These are phyloP conservation scores for Paramecium caudatum DNA, from an alignment of 73 alveolate genomes.

Conservation along the genomic window DNA sequence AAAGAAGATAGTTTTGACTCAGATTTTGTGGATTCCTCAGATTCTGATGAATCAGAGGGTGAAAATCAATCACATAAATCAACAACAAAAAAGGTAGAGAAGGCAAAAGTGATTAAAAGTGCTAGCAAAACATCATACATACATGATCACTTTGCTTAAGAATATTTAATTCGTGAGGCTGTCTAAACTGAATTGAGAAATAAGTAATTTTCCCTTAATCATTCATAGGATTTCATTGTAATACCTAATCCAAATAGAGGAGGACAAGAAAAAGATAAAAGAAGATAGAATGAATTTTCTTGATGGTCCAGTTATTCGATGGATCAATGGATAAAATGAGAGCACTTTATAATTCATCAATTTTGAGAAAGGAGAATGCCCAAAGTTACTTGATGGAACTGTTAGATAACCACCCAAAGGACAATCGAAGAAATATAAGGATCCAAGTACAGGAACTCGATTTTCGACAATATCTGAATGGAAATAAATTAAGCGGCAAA, in stretches of 20 bases:
- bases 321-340: background rate
- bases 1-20: constrained; percentile 40
- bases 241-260: constrained; percentile 55
- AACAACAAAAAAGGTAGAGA: constrained; percentile 17
- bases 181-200: constrained; percentile 28
- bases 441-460: background rate
- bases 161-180: constrained; percentile 38
- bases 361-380: constrained; percentile 40
- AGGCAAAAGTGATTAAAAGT: background rate
- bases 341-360: constrained; percentile 20
- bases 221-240: constrained; percentile 28
- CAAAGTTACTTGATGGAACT: background rate
- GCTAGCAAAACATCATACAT: constrained; percentile 24
- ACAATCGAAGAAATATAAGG: constrained; percentile 7
- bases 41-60: constrained; percentile 4
- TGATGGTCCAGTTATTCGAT: constrained; percentile 39
- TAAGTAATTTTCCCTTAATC: background rate
- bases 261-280: constrained; percentile 25
- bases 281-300: background rate
- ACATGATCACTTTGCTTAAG: constrained; percentile 41
- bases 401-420: background rate
- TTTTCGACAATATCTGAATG: constrained; percentile 7
- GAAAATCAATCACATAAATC: constrained; percentile 30
- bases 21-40: constrained; percentile 43
- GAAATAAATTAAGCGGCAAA: background rate